phyloP scores from a whole-genome alignment of 1,139 yeast genomes.

The Yamadazyma triangularis region DNA sequence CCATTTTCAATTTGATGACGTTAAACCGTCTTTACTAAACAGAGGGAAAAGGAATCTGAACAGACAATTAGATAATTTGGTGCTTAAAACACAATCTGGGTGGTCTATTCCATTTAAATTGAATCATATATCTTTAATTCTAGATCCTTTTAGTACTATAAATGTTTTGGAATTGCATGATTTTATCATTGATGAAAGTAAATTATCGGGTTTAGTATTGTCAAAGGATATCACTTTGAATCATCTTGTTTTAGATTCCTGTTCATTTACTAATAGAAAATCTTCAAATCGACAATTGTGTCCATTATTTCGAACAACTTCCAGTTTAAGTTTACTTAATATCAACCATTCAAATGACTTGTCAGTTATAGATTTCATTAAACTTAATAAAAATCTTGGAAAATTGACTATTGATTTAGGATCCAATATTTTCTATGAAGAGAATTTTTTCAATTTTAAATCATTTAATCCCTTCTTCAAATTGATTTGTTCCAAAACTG shows the following conservation, averaged over 20 bases:
- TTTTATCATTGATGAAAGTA: constrained; percentile 41
- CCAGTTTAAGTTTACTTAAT: constrained; percentile 28
- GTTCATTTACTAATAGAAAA: constrained; percentile 20
- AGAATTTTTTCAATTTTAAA: constrained; percentile 26
- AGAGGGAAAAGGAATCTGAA: constrained; percentile 10
- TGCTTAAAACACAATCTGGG: constrained; percentile 40
- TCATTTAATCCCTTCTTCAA: constrained; percentile 39
- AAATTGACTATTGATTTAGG: constrained; percentile 42
- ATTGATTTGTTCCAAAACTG: constrained; percentile 36
- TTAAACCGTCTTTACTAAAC: constrained; percentile 1
- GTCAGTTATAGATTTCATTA: constrained; percentile 42
- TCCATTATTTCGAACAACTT: constrained; percentile 31
- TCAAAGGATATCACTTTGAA: constrained; percentile 13
- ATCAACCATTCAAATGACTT: constrained; percentile 42
- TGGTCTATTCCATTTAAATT: constrained; percentile 41
- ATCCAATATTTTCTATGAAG: constrained; percentile 44
- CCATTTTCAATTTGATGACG: constrained; percentile 36
- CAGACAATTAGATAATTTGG: constrained; percentile 20
- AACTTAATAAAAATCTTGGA: constrained; percentile 21
- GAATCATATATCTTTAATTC: constrained; percentile 22
- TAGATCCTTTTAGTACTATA: constrained; percentile 41
- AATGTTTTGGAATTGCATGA: constrained; percentile 41
- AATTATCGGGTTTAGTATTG: constrained; percentile 7
- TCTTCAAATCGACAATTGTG: constrained; percentile 13
- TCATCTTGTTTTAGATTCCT: constrained; percentile 20